These are phyloP conservation scores for Mediolabrus comicus DNA, from an alignment of 108 stramenopile species.

Conservation along the genomic window DNA sequence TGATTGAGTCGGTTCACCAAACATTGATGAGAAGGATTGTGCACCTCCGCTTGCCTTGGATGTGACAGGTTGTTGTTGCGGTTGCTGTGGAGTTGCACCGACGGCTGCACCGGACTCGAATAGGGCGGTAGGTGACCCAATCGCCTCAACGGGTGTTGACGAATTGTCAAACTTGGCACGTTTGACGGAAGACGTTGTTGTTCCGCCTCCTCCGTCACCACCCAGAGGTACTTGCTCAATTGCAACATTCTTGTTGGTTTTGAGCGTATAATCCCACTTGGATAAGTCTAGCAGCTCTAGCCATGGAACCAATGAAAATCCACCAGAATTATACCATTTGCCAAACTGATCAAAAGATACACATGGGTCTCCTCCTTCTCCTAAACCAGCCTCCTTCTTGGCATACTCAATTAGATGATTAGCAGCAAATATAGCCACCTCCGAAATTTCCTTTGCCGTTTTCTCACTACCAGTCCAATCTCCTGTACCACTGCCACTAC, in stretches of 20 bases:
- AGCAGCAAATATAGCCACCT: constrained; percentile 72
- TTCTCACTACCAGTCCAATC: constrained; percentile 43
- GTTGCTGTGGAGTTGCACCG: constrained; percentile 19
- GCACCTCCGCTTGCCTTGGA: constrained; percentile 6
- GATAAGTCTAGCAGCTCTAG: constrained; percentile 78
- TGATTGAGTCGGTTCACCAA: constrained; percentile 46
- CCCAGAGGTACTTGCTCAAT: background rate
- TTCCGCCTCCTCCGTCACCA: background rate
- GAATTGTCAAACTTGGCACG: constrained; percentile 15
- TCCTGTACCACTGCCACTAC: background rate
- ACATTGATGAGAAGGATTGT: constrained; percentile 43
- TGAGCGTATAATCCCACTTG: constrained; percentile 61
- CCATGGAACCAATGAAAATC: constrained; percentile 81
- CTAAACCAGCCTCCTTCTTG: constrained; percentile 15
- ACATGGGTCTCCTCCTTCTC: constrained; percentile 8
- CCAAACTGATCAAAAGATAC: constrained; percentile 68
- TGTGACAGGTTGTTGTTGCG: background rate
- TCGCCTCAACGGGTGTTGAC: constrained; percentile 26
- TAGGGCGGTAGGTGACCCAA: constrained; percentile 38
- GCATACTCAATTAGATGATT: constrained; percentile 59
- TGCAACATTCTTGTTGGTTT: background rate
- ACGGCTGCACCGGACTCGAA: constrained; percentile 33
- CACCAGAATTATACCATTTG: constrained; percentile 82
- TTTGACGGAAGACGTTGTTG: constrained; percentile 18
- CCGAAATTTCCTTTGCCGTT: constrained; percentile 67